These are phyloP conservation scores for Diplodia intermedia DNA, from an alignment of 2,329 filamentous ascomycete genomes.

Conservation along the genomic window DNA sequence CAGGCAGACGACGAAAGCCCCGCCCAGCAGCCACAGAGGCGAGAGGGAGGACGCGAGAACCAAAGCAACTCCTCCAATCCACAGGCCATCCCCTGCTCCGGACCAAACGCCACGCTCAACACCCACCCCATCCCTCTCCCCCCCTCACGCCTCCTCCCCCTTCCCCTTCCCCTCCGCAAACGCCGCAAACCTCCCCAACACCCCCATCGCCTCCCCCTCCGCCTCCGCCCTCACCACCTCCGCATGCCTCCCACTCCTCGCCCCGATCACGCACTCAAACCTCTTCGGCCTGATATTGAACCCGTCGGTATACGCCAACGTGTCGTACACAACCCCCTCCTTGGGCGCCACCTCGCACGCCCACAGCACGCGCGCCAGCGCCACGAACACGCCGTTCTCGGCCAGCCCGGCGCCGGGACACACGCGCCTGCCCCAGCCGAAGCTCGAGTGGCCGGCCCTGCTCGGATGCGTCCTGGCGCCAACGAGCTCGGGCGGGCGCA, in stretches of 20 bases:
- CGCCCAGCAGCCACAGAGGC: too few relatives aligned
- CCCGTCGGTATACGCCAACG: conserved; percentile 51
- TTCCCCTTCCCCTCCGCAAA: conserved; percentile 2
- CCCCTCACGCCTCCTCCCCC: background rate
- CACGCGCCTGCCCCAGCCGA: conserved; percentile 46
- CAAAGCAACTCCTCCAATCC: too few relatives aligned
- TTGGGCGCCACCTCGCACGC: conserved; percentile 45
- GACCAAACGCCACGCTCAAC: too few relatives aligned
- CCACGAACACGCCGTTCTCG: conserved; percentile 44
- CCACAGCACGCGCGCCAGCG: conserved; percentile 45
- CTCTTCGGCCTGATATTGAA: conserved; percentile 50
- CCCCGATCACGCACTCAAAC: conserved; percentile 45
- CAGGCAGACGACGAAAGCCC: too few relatives aligned
- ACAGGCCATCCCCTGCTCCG: too few relatives aligned
- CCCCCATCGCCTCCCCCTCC: conserved; percentile 13
- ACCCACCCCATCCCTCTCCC: background rate
- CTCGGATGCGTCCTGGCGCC: conserved; percentile 37
- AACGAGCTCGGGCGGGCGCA: background rate
- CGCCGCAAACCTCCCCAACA: conserved; percentile 21
- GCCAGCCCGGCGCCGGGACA: conserved; percentile 45
- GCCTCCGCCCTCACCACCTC: conserved; percentile 42
- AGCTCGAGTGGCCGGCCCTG: conserved; percentile 44
- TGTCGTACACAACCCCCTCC: conserved; percentile 45
- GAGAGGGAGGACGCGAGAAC: too few relatives aligned
- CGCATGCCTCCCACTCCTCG: conserved; percentile 44